phyloP scores from a whole-genome alignment of 768 basidiomycete genomes.

The Lactarius quietus region DNA sequence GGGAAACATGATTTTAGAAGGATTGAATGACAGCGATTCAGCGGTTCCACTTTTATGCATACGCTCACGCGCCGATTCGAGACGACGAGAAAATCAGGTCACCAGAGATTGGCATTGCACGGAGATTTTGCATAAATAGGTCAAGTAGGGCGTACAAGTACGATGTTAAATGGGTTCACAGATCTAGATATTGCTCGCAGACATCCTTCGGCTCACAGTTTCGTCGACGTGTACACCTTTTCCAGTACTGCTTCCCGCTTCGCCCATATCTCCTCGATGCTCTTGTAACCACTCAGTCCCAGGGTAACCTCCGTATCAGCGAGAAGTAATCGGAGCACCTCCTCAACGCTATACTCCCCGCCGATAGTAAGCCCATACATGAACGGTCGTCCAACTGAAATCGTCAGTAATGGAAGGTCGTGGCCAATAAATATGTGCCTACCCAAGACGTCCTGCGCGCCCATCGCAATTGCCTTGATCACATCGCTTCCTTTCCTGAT shows the following conservation, averaged over 20 bases:
- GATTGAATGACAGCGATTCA: no score
- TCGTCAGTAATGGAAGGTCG: background rate
- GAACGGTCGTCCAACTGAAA: slow-evolving; percentile 66
- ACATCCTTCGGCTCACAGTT: background rate
- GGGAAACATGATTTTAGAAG: no score
- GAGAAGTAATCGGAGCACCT: slow-evolving; percentile 62
- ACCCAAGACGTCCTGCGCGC: slow-evolving; percentile 79
- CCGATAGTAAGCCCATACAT: slow-evolving; percentile 65
- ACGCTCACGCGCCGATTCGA: no score
- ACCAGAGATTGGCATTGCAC: no score
- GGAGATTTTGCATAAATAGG: background rate
- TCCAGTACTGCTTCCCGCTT: slow-evolving; percentile 50
- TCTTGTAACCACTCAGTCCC: slow-evolving; percentile 57
- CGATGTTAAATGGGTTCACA: background rate
- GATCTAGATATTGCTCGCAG: background rate
- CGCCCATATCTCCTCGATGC: slow-evolving; percentile 58
- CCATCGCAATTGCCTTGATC: slow-evolving; percentile 80
- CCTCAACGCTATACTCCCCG: slow-evolving; percentile 72
- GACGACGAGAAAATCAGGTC: no score
- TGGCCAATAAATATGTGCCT: slow-evolving; percentile 32
- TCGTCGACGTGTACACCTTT: slow-evolving; percentile 35
- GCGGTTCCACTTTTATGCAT: no score
- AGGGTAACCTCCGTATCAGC: slow-evolving; percentile 66
- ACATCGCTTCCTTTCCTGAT: slow-evolving; percentile 82
- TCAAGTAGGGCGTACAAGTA: background rate